Base-by-base conservation (phyloP, 148 eudicot species). In the Cornus florida region DNA sequence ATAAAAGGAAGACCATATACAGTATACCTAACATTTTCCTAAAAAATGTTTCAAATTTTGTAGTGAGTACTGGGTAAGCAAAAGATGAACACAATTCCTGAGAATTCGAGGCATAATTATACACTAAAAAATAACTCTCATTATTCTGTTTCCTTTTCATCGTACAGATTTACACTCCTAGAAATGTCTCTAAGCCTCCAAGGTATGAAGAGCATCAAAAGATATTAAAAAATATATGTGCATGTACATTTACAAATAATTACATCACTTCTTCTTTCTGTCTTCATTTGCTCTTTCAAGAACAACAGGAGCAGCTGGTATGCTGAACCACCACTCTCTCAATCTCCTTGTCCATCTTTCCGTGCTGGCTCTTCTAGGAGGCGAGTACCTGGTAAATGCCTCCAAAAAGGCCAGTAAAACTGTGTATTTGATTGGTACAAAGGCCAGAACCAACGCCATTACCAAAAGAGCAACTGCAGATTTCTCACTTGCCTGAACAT, bases 251-350 rank as follows among this genome's bases (percentile, higher is more conserved):
- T 5, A 76, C 71, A 67, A 24, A 59, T 24, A 69, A 69, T n/a
- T 79, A 50, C 74, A 76, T 81, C 76, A 89, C 82, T 76, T 91
- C 33, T 78, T 86, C 86, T 95, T 95, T 85, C 91, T 95, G 60
- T 90, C 94, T 50, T 95, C 97, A 32, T 88, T 83, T 6, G 74
- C 83, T 78, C 86, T 86, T 78, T 91, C 92, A 17, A 95, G 92
- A 41, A 89, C 66, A 31, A 95, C 98, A 2, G 98, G 98, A 76
- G 98, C 97, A 0, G 93, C 97, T 2, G 99, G 99, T 76, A 95
- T 92, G 79, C 99, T 93, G 79, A 93, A 95, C 99, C 97, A 95
- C 97, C 99, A 95, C 78, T 92, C 99, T 79, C 90, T 86, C 59
- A 93, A 48, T 76, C 99, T 87, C 80, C 98, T 88, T 60, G 82